These are phyloP conservation scores for Exophiala sp. DNA, from an alignment of 2,329 filamentous ascomycete genomes.

Conservation along the genomic window DNA sequence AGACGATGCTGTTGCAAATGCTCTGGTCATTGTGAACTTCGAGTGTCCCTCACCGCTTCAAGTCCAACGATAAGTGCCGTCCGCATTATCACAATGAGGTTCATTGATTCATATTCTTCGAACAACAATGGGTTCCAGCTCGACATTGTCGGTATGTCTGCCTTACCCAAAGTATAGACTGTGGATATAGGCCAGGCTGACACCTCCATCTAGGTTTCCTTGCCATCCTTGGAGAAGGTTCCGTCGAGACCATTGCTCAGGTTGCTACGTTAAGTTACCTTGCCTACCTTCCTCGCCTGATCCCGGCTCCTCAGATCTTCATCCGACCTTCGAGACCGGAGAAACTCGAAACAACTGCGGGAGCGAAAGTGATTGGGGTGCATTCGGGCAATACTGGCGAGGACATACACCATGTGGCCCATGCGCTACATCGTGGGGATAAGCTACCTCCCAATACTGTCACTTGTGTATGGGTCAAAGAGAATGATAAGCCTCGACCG, in stretches of 20 bases:
- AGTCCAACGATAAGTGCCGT: no score
- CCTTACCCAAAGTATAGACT: not conserved
- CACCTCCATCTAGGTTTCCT: slow-evolving; percentile 38
- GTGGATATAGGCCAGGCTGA: slow-evolving; percentile 1
- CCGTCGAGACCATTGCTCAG: slow-evolving; percentile 49
- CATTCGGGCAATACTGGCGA: slow-evolving; percentile 47
- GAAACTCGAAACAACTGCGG: slow-evolving; percentile 39
- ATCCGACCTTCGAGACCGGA: slow-evolving; percentile 45
- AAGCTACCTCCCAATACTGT: slow-evolving; percentile 39
- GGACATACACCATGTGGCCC: slow-evolving; percentile 48
- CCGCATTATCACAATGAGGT: slow-evolving; percentile 13
- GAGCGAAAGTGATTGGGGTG: slow-evolving; percentile 43
- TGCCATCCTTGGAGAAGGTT: slow-evolving; percentile 52
- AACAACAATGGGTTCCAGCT: slow-evolving; percentile 43
- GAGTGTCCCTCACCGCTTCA: no score
- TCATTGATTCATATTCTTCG: slow-evolving; percentile 18
- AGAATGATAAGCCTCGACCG: slow-evolving; percentile 33
- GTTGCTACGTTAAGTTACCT: slow-evolving; percentile 49
- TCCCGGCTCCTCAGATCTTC: slow-evolving; percentile 51
- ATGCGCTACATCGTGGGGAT: slow-evolving; percentile 36
- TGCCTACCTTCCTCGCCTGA: slow-evolving; percentile 48
- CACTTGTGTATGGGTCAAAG: slow-evolving; percentile 39
- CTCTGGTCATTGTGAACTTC: no score
- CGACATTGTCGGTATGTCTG: slow-evolving; percentile 48
- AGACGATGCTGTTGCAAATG: no score